Evolutionary conservation across 306 rosid genomes (phyloP).

Genomic region (Vigna hirtella): DNA sequence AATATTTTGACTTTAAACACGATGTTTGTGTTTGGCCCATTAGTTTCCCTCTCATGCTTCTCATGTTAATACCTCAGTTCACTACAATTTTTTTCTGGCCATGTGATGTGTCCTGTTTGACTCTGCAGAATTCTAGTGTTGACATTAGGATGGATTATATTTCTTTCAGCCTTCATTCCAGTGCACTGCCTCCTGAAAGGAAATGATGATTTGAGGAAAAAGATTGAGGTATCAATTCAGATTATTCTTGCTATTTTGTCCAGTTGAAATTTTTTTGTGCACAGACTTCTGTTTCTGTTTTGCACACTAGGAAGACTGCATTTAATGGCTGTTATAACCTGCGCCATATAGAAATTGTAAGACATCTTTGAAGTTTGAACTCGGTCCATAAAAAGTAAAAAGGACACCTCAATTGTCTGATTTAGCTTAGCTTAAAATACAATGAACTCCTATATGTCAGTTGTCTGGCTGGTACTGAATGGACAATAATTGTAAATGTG

Average conservation of each 20-base stretch:
- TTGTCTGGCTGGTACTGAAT: constrained; percentile 12
- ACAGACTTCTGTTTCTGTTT: constrained; percentile 15
- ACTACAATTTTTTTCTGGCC: constrained; percentile 21
- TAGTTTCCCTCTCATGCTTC: constrained; percentile 17
- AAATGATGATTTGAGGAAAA: constrained; percentile 65
- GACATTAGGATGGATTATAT: constrained; percentile 82
- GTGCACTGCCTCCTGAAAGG: constrained; percentile 70
- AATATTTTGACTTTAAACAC: neutral
- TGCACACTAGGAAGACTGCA: neutral
- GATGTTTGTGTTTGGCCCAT: neutral
- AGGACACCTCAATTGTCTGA: constrained; percentile 5
- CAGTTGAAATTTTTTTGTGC: neutral
- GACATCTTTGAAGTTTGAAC: constrained; percentile 18
- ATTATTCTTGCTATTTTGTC: constrained; percentile 25
- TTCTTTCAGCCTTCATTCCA: constrained; percentile 75
- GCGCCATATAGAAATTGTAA: constrained; percentile 1
- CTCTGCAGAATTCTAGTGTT: constrained; percentile 70
- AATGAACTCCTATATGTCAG: constrained; percentile 9
- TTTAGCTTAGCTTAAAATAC: constrained; percentile 8
- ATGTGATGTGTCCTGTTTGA: neutral
- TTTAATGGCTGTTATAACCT: neutral
- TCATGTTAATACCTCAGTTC: neutral
- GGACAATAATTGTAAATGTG: neutral
- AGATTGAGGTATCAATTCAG: constrained; percentile 64
- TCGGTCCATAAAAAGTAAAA: neutral